Percentiles rank a stretch among this genome's conserved stretches.
Evolutionary conservation across 768 basidiomycete species (phyloP).

Genomic region (Symmetrospora coprosmae): DNA sequence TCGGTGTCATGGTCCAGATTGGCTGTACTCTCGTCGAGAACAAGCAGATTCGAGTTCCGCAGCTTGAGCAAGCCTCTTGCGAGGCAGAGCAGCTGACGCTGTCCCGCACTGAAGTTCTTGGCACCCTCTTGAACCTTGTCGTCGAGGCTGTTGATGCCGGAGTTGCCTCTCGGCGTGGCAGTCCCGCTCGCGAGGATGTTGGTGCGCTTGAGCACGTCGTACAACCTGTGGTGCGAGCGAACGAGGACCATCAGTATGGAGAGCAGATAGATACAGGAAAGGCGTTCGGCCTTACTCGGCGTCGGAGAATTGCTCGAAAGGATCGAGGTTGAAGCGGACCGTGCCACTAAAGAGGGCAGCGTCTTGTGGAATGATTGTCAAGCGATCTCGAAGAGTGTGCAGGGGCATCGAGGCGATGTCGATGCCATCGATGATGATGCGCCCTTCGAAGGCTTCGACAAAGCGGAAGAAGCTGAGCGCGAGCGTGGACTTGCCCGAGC

Average conservation of each 20-base stretch:
- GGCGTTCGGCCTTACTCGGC: slow-evolving; percentile 21
- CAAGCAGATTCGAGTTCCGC: slow-evolving; percentile 28
- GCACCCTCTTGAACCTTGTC: slow-evolving; percentile 28
- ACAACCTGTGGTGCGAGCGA: slow-evolving; percentile 11
- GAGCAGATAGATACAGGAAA: neutral
- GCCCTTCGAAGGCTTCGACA: slow-evolving; percentile 37
- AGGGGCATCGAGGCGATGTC: slow-evolving; percentile 38
- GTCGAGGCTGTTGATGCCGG: slow-evolving; percentile 27
- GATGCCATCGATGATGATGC: slow-evolving; percentile 38
- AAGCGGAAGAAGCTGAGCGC: slow-evolving; percentile 42
- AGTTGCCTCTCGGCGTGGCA: slow-evolving; percentile 3
- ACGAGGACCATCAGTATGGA: slow-evolving; percentile 12
- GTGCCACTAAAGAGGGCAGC: slow-evolving; percentile 61
- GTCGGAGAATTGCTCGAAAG: slow-evolving; percentile 26
- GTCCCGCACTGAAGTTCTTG: slow-evolving; percentile 34
- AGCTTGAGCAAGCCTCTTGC: slow-evolving; percentile 33
- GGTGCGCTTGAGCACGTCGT: slow-evolving; percentile 32
- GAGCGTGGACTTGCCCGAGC: slow-evolving; percentile 35
- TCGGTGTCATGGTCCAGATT: slow-evolving; percentile 30
- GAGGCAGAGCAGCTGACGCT: slow-evolving; percentile 34
- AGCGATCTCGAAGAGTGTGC: slow-evolving; percentile 51
- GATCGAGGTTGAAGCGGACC: slow-evolving; percentile 47
- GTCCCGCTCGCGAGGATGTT: slow-evolving; percentile 28
- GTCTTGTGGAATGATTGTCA: slow-evolving; percentile 50
- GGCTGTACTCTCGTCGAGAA: slow-evolving; percentile 32